Percentiles rank a stretch among this genome's conserved stretches.
Evolutionary conservation across 2,329 filamentous ascomycete genomes (phyloP).

Genomic region (Herpotrichia juniperi): DNA sequence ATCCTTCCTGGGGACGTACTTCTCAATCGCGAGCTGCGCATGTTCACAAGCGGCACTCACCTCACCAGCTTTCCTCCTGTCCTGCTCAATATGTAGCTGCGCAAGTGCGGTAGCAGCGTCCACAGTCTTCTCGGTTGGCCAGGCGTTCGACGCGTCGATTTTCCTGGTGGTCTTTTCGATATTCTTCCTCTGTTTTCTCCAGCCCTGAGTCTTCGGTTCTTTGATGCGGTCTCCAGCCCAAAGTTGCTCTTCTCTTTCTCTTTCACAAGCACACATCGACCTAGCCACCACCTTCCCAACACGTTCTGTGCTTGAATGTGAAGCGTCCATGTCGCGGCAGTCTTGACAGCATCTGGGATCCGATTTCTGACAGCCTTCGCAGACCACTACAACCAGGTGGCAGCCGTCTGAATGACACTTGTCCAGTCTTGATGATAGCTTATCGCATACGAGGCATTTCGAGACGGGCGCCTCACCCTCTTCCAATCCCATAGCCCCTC

Average conservation of each 20-base stretch:
- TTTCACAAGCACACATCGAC: slow-evolving; percentile 25
- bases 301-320: background rate
- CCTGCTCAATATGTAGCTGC: too few relatives aligned
- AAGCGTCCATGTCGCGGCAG: slow-evolving; percentile 8
- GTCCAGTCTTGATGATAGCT: slow-evolving; percentile 17
- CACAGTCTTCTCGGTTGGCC: too few relatives aligned
- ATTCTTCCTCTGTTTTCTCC: background rate
- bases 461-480: slow-evolving; percentile 15
- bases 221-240: slow-evolving; percentile 17
- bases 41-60: background rate
- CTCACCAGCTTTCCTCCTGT: background rate
- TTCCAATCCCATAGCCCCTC: slow-evolving; percentile 22
- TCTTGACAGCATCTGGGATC: slow-evolving; percentile 22
- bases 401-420: slow-evolving; percentile 23
- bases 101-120: too few relatives aligned
- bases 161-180: too few relatives aligned
- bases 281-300: background rate
- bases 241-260: slow-evolving; percentile 21
- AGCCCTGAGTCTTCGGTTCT: slow-evolving; percentile 1
- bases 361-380: slow-evolving; percentile 17
- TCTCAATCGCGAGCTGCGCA: too few relatives aligned
- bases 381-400: slow-evolving; percentile 28
- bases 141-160: too few relatives aligned
- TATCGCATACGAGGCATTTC: slow-evolving; percentile 22
- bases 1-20: too few relatives aligned